Base-by-base conservation (phyloP, 208 protist species). In the Trypanosoma congolense region DNA sequence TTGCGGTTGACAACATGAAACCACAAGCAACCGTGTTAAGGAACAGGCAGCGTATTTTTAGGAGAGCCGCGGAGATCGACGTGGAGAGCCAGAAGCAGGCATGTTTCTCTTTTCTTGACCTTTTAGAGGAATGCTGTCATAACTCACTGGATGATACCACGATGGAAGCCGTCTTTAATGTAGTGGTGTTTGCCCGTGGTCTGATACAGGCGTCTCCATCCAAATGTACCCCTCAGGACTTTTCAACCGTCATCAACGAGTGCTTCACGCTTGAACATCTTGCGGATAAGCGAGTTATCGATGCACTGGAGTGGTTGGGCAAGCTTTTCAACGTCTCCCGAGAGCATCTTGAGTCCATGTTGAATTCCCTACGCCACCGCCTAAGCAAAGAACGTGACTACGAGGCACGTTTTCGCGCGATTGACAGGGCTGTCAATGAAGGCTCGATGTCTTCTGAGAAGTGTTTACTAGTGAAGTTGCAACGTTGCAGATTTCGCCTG, bases 301-400 rank as follows among this genome's bases (percentile, higher is more conserved):
- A 89, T 50, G 59, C 84, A 22, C 60, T 89, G 50, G 52, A 73
- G 46, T 72, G 67, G 45, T 71, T 89, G 25, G 55, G 72, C 6
- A 42, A 56, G 16, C 63, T 89, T 12, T 85, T 81, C 48, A 48
- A 58, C 14, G 66, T 85, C 8, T 64, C 68, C 0, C 44, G 51
- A 4, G 25, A 54, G 16, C 52, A 80, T 26, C 73, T 75, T 47
- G 70, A 75, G 49, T 61, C 73, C 43, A 63, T 70, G 63, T 69
- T 89, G 18, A 55, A 66, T 4, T 73, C 54, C 29, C 45, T 72
- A 55, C 74, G 78, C 55, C 71, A 73, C 25, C 28, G 40, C 47
- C 56, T 83, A 16, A 62, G 68, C 6, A 62, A 67, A 53, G 64
- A 72, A n/a, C 72, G 77, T 50, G 75, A 83, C 61, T 85, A 89